These are phyloP conservation scores for Petunia axillaris DNA, from an alignment of 257 asterid genomes.

Conservation along the genomic window DNA sequence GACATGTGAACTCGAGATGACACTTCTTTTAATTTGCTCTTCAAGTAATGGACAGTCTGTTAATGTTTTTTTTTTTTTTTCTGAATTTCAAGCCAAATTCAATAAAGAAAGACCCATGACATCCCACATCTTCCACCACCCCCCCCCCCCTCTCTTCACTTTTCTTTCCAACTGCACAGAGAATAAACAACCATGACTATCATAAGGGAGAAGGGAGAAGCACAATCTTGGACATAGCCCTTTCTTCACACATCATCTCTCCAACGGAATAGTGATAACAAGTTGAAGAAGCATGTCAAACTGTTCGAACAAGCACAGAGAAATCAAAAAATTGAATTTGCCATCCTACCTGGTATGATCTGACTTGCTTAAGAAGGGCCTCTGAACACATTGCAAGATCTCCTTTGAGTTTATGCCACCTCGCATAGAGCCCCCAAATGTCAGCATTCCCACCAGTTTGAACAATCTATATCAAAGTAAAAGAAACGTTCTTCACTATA, in stretches of 20 bases:
- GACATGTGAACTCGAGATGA: no score
- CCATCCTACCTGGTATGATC: conserved; percentile 59
- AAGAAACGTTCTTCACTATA: background rate
- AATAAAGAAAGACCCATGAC: no score
- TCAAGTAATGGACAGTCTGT: no score
- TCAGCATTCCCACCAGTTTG: conserved; percentile 69
- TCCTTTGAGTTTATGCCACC: conserved; percentile 90
- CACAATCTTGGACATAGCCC: background rate
- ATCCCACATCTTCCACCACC: no score
- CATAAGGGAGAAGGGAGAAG: conserved; percentile 10
- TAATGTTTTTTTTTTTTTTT: no score
- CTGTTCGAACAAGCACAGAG: background rate
- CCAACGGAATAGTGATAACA: background rate
- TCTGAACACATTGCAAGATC: conserved; percentile 90
- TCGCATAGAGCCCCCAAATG: conserved; percentile 78
- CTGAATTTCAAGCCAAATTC: no score
- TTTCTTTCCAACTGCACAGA: conserved; percentile 1
- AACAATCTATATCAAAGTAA: conserved; percentile 44
- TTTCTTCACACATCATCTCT: background rate
- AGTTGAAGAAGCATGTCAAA: conserved; percentile 4
- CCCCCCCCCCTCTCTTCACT: no score
- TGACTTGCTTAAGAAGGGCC: conserved; percentile 89
- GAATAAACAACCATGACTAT: background rate
- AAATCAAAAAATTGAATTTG: background rate
- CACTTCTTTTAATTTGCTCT: no score